phyloP scores from a whole-genome alignment of 2,329 filamentous ascomycete genomes.

The Graphium sp. region DNA sequence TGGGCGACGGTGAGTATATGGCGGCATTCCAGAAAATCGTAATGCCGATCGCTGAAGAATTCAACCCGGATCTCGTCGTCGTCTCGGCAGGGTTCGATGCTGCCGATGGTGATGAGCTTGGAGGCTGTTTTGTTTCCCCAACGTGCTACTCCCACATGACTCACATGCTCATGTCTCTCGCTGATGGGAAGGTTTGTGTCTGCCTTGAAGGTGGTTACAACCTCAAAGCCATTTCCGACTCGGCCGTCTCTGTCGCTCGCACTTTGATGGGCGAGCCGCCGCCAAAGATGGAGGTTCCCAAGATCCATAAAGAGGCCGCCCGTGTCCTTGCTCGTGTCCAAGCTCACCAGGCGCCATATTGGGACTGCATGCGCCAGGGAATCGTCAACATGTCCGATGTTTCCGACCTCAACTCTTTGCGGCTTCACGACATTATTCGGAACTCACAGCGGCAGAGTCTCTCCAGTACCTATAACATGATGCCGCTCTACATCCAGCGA shows the following conservation, averaged over 20 bases:
- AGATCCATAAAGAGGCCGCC: conserved; percentile 39
- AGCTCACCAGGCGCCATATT: conserved; percentile 51
- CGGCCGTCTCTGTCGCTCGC: conserved; percentile 75
- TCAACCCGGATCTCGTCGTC: conserved; percentile 85
- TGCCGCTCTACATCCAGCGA: conserved; percentile 63
- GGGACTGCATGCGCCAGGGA: conserved; percentile 72
- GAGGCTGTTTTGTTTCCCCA: conserved; percentile 83
- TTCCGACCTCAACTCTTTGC: conserved; percentile 34
- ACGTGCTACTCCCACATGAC: conserved; percentile 96
- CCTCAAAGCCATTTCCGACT: conserved; percentile 78
- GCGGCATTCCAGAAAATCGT: conserved; percentile 91
- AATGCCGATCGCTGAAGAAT: conserved; percentile 91
- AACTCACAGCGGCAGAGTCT: conserved; percentile 57
- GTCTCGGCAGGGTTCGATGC: conserved; percentile 94
- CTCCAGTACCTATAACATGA: conserved; percentile 59
- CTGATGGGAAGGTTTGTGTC: conserved; percentile 75
- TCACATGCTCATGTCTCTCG: conserved; percentile 94
- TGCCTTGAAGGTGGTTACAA: conserved; percentile 96
- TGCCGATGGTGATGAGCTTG: conserved; percentile 80
- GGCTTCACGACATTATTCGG: conserved; percentile 68
- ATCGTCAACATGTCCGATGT: conserved; percentile 36
- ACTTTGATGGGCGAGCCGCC: conserved; percentile 95
- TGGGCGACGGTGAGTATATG: conserved; percentile 95
- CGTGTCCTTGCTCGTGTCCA: conserved; percentile 41
- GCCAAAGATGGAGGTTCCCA: conserved; percentile 36